These are phyloP conservation scores for Corinectria fuckeliana DNA, from an alignment of 2,329 filamentous ascomycete genomes.

Conservation along the genomic window DNA sequence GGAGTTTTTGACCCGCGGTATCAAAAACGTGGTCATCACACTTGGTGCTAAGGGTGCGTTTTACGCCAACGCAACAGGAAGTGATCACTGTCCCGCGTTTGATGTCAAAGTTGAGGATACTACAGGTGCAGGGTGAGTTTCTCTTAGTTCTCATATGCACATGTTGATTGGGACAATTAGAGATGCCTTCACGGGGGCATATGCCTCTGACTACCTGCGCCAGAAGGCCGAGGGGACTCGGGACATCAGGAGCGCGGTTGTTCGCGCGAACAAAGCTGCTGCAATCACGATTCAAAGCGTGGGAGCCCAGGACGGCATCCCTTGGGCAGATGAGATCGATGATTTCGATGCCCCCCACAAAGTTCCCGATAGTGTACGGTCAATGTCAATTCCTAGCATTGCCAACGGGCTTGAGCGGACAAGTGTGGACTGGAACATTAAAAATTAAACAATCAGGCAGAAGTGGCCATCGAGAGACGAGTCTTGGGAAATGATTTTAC, in stretches of 20 bases:
- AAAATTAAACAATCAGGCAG: not conserved
- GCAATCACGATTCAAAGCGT: not conserved
- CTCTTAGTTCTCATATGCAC: not conserved
- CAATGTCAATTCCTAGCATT: not conserved
- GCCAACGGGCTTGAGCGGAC: not conserved
- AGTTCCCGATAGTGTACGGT: not conserved
- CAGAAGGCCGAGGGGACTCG: not conserved
- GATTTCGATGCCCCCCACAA: not conserved
- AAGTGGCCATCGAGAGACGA: not conserved
- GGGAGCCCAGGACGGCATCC: not conserved
- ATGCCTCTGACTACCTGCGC: not conserved
- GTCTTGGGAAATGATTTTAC: not conserved
- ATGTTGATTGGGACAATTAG: not conserved
- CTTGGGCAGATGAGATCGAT: not conserved
- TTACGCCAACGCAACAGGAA: not conserved
- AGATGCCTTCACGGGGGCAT: not conserved
- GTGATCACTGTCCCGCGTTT: not conserved
- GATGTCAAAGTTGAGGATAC: not conserved
- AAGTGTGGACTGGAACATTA: not conserved
- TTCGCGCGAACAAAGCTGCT: not conserved
- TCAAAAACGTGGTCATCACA: not conserved
- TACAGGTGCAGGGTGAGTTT: not conserved
- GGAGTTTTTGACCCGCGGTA: not conserved
- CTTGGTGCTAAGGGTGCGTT: not conserved
- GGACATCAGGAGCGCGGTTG: not conserved